Conservation (phyloP, 495 filamentous ascomycete species). For the Ramalina peruviana region DNA sequence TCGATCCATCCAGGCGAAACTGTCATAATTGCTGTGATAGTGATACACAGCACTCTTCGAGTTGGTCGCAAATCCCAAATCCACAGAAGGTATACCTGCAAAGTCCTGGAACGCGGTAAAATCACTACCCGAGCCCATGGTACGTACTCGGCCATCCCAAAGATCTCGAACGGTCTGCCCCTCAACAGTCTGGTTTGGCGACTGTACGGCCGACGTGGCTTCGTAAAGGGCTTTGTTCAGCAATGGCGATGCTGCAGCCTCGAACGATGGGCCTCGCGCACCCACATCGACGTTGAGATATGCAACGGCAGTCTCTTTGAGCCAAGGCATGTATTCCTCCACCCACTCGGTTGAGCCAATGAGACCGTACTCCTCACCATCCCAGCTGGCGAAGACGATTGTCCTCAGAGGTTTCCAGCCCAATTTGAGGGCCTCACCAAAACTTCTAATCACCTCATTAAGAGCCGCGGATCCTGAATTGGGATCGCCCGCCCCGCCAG, state of each 20-base stretch:
- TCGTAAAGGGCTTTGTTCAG: constrained; percentile 64
- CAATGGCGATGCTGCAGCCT: constrained; percentile 47
- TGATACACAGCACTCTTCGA: constrained; percentile 47
- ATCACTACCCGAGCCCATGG: constrained; percentile 59
- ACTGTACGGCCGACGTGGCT: constrained; percentile 53
- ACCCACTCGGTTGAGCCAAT: constrained; percentile 66
- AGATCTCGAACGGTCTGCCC: constrained; percentile 54
- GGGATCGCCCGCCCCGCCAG: constrained; percentile 72
- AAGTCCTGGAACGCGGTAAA: constrained; percentile 66
- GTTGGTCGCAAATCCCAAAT: constrained; percentile 40
- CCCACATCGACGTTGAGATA: constrained; percentile 63
- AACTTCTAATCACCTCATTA: constrained; percentile 72
- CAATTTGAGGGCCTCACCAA: constrained; percentile 54
- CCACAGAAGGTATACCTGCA: constrained; percentile 50
- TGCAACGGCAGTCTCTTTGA: constrained; percentile 55
- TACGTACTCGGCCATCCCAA: constrained; percentile 45
- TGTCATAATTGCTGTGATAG: constrained; percentile 70
- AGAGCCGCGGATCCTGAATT: constrained; percentile 82
- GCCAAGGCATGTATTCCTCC: constrained; percentile 75
- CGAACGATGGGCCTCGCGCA: constrained; percentile 35
- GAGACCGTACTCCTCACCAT: constrained; percentile 60
- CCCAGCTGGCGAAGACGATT: constrained; percentile 61
- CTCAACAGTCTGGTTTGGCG: constrained; percentile 56
- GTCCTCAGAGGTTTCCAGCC: constrained; percentile 88
- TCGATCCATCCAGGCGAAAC: constrained; percentile 60